Conservation (phyloP, 805 yeast species). For the Saturnispora dispora region DNA sequence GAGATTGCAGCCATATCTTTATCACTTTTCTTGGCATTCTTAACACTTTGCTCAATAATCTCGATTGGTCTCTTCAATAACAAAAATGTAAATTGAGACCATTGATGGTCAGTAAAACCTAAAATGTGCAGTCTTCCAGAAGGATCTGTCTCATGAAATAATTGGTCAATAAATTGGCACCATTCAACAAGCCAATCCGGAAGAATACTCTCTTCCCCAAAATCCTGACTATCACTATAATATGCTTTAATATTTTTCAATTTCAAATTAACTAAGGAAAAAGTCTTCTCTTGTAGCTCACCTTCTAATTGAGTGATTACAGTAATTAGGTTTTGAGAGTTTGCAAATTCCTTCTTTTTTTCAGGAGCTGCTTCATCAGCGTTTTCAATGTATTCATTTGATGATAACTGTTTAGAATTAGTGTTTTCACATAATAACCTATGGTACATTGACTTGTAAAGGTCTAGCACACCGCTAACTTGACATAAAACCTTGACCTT, state of each 20-base stretch:
- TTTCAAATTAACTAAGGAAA: conserved; percentile 32
- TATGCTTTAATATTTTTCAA: conserved; percentile 27
- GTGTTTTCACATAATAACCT: conserved; percentile 28
- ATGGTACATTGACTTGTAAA: conserved; percentile 63
- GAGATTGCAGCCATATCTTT: conserved; percentile 33
- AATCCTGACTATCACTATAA: not conserved
- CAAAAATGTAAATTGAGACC: conserved; percentile 30
- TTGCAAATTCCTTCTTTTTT: conserved; percentile 4
- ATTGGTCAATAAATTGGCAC: conserved; percentile 47
- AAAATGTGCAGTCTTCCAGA: conserved; percentile 19
- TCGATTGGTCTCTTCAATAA: conserved; percentile 40
- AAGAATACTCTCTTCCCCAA: conserved; percentile 53
- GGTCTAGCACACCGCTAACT: conserved; percentile 51
- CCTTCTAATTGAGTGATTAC: conserved; percentile 27
- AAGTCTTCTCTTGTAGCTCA: conserved; percentile 32
- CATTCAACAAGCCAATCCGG: conserved; percentile 80
- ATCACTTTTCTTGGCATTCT: conserved; percentile 14
- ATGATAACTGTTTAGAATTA: not conserved
- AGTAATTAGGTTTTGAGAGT: conserved; percentile 11
- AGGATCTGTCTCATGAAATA: conserved; percentile 40
- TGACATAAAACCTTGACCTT: conserved; percentile 47
- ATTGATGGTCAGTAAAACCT: conserved; percentile 29
- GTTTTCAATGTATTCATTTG: not conserved
- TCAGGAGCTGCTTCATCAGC: not conserved
- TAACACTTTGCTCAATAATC: conserved; percentile 23